Conservation (phyloP, 225 moss, liverwort and hornwort species). For the Ulota crispa region DNA sequence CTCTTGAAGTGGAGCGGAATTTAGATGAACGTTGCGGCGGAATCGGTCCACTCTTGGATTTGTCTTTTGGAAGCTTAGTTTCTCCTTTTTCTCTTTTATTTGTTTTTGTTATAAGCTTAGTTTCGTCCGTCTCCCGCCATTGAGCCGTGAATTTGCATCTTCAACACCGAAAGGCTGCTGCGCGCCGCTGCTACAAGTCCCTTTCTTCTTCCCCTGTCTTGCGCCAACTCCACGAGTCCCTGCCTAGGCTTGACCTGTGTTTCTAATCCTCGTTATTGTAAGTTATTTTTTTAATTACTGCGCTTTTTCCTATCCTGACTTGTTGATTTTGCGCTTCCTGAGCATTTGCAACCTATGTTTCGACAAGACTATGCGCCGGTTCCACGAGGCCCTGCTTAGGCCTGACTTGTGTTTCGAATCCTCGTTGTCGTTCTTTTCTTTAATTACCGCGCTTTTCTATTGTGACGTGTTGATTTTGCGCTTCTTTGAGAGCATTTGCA, state of each 20-base stretch:
- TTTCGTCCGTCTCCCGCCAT: constrained; percentile 7
- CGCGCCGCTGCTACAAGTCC: background rate
- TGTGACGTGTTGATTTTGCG: background rate
- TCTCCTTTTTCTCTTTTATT: background rate
- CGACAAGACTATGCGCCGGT: background rate
- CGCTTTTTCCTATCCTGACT: background rate
- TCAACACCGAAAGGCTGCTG: constrained; percentile 20
- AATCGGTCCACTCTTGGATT: constrained; percentile 24
- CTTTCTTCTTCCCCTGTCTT: background rate
- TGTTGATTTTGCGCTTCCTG: background rate
- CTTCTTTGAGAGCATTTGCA: background rate
- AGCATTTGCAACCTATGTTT: background rate
- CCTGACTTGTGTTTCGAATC: background rate
- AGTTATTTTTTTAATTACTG: background rate
- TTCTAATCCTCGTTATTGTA: background rate
- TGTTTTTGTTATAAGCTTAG: background rate
- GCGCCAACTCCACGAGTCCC: constrained; percentile 11
- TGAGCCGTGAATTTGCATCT: background rate
- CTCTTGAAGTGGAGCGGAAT: background rate
- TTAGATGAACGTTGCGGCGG: background rate
- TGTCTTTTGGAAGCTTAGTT: background rate
- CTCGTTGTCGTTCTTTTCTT: background rate
- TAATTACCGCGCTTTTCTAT: background rate
- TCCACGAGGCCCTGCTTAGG: background rate
- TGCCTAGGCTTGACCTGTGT: background rate